Evolutionary conservation across 2,329 filamentous ascomycete genomes (phyloP), one percentile per base, ranked within the genome.

Genomic region (Clonostachys solani): DNA sequence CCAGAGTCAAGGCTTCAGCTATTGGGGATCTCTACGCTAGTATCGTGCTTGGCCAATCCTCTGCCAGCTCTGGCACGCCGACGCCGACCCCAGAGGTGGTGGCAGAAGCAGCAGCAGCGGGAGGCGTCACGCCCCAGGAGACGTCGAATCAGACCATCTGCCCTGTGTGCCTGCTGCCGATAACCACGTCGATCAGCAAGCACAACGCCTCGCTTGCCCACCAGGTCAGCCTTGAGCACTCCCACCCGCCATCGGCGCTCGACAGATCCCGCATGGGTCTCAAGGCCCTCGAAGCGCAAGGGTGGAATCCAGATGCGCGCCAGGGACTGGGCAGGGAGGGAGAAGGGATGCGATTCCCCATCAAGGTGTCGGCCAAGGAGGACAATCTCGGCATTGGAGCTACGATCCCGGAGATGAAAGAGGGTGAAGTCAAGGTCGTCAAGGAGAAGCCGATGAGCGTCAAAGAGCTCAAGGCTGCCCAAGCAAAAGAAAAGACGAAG

Each of bases 311-410:
- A 0, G 87, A 92, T 63, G 73, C 81, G 29, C 73, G 89, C 4
- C 65, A 70, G 15, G 92, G 92, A 0, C 73, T 96, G 0, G 92
- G 92, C 0, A 78, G 78, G 10, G 67, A 71, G 3, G 84, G 87
- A 1, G 80, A 87, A 54, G 92, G 92, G 4, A 84, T 89, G 50
- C 74, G 85, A 38, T 84, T 83, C 53, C 92, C 92, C 1, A 74
- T 96, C 52, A 90, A 90, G 60, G 71, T 80, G 1, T 78, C 75
- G 49, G 71, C 78, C 47, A 96, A 96, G 66, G 78, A 84, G 40
- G 82, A 92, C 60, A 90, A 79, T 5, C 69, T 87, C 8, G 92
- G 92, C 0, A 65, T 96, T 23, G 90, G 91, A 0, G 73, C 77
- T 5, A 53, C 62, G 29, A 57, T 72, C 9, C 67, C 72, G 10